Conservation (phyloP, 768 basidiomycete genomes). For the Tulasnella sp. region DNA sequence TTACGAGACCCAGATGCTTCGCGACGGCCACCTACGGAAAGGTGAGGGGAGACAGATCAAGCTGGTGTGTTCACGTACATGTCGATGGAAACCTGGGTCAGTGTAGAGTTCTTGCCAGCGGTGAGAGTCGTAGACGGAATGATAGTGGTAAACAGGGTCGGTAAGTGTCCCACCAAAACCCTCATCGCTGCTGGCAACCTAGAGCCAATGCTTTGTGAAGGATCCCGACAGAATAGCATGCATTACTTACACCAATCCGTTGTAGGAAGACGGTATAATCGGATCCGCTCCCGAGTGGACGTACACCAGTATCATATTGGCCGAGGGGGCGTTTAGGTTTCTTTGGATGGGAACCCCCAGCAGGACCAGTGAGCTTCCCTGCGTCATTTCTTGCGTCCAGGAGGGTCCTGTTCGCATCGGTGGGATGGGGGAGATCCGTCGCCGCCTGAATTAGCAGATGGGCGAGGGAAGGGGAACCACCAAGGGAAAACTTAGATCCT, state of each 20-base stretch:
- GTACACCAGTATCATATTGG: conserved; percentile 30
- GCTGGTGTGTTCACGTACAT: conserved; percentile 35
- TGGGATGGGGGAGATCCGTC: conserved; percentile 61
- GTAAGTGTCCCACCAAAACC: conserved; percentile 32
- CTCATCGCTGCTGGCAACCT: conserved; percentile 30
- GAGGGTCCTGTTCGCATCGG: conserved; percentile 46
- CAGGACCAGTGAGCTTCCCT: conserved; percentile 37
- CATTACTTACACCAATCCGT: conserved; percentile 43
- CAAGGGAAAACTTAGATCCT: conserved; percentile 44
- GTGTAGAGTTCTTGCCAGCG: conserved; percentile 63
- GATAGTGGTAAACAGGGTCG: conserved; percentile 64
- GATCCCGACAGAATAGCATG: background rate
- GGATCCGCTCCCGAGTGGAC: conserved; percentile 69
- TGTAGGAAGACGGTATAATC: conserved; percentile 92
- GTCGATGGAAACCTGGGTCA: conserved; percentile 63
- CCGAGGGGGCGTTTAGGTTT: conserved; percentile 25
- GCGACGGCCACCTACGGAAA: conserved; percentile 60
- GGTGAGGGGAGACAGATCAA: background rate
- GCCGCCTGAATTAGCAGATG: conserved; percentile 60
- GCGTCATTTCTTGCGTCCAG: conserved; percentile 65
- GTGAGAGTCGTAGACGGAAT: conserved; percentile 25
- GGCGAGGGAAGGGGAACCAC: conserved; percentile 71
- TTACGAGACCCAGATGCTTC: conserved; percentile 46
- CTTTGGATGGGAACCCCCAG: conserved; percentile 34
- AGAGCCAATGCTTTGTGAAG: background rate